Base-by-base conservation (phyloP, 1,284 basidiomycete species). In the Ceratobasidium sp. region DNA sequence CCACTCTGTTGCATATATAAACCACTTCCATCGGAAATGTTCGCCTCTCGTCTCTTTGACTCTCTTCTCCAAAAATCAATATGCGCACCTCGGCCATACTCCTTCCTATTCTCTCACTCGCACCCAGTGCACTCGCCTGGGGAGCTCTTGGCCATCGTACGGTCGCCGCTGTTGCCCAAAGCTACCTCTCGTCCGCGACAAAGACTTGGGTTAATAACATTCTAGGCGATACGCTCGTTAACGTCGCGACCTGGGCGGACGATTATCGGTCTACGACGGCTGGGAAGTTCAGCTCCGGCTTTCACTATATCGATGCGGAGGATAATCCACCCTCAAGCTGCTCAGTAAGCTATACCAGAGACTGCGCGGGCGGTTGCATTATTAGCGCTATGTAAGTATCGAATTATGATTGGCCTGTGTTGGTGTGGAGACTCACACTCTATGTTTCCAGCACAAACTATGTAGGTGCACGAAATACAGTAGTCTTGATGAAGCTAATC, bases 231-330 rank as follows among this genome's bases (percentile, higher is more conserved):
- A 71, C 73, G n/a, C 39, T 80, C 15, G 69, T 77, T 20, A 60
- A 79, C 33, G 71, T 80, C n/a, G 69, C 79, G 10, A 76, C 64
- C 26, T 80, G 77, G 77, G 79, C 79, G 18, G 77, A 79, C 44
- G 44, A 42, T 20, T 78, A 61, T 40, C 66, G 63, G 12, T 60
- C 67, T 23, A 77, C 51, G 39, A 77, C 53, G n/a, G 63, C 49
- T n/a, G 73, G 77, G n/a, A 44, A 58, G 26, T 79, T 72, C 44
- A 72, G 67, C 33, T 53, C 73, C 3, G 56, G 46, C 10, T 79
- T 44, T 20, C 79, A 80, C 56, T 79, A 77, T 66, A 77, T 80
- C 51, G 75, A 79, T 51, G 78, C 78, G 1, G 12, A 66, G 13
- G 78, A 80, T 55, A 67, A 77, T 44, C 79, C 79, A 42, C 77